phyloP scores from a whole-genome alignment of 805 yeast genomes.

The Saccharomycopsis fibuligera region DNA sequence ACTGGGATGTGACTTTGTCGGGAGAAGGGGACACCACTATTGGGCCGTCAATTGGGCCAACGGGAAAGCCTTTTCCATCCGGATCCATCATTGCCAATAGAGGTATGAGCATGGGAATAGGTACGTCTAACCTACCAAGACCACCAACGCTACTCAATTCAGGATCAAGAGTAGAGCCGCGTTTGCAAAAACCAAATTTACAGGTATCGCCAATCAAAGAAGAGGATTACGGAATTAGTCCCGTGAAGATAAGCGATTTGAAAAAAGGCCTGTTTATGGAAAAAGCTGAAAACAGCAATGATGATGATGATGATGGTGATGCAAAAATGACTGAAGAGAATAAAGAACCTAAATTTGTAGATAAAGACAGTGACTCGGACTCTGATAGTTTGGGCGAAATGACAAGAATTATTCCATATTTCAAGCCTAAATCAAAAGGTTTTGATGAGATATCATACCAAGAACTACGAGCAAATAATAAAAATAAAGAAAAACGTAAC shows the following conservation, averaged over 20 bases:
- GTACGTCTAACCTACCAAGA: neutral
- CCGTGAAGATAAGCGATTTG: slow-evolving; percentile 12
- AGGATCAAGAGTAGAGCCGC: neutral
- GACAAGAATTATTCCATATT: slow-evolving; percentile 5
- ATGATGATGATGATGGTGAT: slow-evolving; percentile 6
- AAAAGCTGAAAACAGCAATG: slow-evolving; percentile 8
- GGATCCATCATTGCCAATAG: neutral
- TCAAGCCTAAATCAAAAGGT: neutral
- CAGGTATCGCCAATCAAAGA: too few species aligned
- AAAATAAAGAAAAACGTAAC: too few species aligned
- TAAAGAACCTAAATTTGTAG: too few species aligned
- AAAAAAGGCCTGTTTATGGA: too few species aligned
- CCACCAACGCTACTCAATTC: neutral
- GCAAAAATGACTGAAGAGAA: neutral
- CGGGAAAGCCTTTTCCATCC: too few species aligned
- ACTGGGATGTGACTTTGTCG: slow-evolving; percentile 11
- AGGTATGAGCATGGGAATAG: neutral
- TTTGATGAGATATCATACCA: too few species aligned
- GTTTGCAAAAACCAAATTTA: neutral
- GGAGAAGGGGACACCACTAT: neutral
- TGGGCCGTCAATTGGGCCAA: too few species aligned
- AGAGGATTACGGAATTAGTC: slow-evolving; percentile 12
- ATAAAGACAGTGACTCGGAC: neutral
- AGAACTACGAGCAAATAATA: too few species aligned
- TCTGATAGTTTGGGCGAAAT: neutral